These are phyloP conservation scores for Trichoderma virens DNA, from an alignment of 495 filamentous ascomycete species.

Conservation along the genomic window DNA sequence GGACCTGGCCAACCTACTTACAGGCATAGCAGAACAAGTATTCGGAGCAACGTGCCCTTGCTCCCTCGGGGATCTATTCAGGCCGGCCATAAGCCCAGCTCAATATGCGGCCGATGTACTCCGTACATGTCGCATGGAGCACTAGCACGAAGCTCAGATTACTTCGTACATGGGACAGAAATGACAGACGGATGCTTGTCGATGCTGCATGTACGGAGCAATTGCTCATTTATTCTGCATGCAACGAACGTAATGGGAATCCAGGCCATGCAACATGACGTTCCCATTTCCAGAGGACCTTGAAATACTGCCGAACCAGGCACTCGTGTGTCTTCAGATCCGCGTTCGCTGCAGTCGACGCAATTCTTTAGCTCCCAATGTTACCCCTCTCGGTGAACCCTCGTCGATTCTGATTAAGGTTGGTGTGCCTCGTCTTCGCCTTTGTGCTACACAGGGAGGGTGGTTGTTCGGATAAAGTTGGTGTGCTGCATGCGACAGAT, in stretches of 20 bases:
- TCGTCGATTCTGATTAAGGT: background rate
- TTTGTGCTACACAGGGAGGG: background rate
- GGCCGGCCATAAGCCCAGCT: background rate
- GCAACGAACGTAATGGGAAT: background rate
- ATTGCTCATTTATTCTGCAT: background rate
- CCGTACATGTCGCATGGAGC: background rate
- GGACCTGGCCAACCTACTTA: background rate
- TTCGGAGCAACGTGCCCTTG: background rate
- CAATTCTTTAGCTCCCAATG: slow-evolving; percentile 5
- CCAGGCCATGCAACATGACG: background rate
- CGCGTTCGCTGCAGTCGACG: background rate
- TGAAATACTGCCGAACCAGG: background rate
- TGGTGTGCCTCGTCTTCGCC: slow-evolving; percentile 1
- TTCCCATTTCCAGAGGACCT: background rate
- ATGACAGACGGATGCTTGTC: background rate
- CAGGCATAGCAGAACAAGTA: too few species aligned
- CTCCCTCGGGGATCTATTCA: background rate
- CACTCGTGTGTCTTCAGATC: background rate
- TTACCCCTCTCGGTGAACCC: slow-evolving; percentile 3
- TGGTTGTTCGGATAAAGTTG: background rate
- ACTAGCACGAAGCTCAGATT: background rate
- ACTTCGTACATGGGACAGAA: background rate
- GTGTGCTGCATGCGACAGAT: background rate
- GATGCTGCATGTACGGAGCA: background rate
- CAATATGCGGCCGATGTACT: background rate